phyloP scores from a whole-genome alignment of 192 early-diverging fungal genomes.

The Mortierella claussenii region DNA sequence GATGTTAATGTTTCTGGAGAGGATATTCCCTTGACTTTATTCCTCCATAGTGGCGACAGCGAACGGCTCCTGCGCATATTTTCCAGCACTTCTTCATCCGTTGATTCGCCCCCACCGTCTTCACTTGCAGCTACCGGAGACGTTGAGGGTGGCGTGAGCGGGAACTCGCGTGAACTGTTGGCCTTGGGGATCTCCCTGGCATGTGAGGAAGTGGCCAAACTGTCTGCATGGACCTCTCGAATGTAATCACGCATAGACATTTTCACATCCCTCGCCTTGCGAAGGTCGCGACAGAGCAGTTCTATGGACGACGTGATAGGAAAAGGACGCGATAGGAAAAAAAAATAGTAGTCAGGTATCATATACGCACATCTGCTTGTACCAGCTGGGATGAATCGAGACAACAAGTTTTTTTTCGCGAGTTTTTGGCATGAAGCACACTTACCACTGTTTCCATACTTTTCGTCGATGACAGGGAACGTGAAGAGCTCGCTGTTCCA shows the following conservation, averaged over 20 bases:
- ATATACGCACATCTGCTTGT: too few relatives aligned
- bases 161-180: neutral
- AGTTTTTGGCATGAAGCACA: too few relatives aligned
- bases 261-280: conserved; percentile 5
- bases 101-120: neutral
- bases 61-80: too few relatives aligned
- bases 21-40: too few relatives aligned
- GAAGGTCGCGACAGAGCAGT: conserved; percentile 31
- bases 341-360: too few relatives aligned
- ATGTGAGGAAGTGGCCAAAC: neutral
- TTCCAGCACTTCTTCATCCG: neutral
- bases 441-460: conserved; percentile 27
- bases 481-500: conserved; percentile 24
- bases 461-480: conserved; percentile 15
- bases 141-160: neutral
- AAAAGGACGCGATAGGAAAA: too few relatives aligned
- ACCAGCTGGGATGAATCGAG: too few relatives aligned
- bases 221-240: conserved; percentile 12
- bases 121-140: neutral
- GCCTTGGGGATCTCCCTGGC: neutral
- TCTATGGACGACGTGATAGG: too few relatives aligned
- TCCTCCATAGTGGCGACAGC: too few relatives aligned
- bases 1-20: too few relatives aligned
- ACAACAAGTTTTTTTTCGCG: too few relatives aligned
- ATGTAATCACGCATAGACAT: conserved; percentile 40